Percentiles rank a stretch among this genome's conserved stretches.
Conservation (phyloP, 768 basidiomycete species). For the Lactifluus volemus region DNA sequence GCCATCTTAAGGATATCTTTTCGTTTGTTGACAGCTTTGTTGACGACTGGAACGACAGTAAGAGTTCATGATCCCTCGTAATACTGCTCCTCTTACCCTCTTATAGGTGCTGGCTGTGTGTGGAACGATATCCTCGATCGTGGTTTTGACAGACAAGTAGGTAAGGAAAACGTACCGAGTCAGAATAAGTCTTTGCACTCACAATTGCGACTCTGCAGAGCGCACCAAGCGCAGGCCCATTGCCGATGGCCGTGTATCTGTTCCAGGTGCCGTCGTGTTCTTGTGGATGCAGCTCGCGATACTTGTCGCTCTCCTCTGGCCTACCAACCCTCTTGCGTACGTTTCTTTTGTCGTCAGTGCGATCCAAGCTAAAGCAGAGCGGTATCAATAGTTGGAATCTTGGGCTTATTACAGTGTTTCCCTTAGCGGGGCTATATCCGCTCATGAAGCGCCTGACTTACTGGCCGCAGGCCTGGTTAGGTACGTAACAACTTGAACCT, state of each 20-base stretch:
- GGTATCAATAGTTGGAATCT: conserved; percentile 11
- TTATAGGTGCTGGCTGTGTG: conserved; percentile 7
- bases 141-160: conserved; percentile 16
- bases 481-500: conserved; percentile 11
- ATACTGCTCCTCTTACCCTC: neutral
- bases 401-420: conserved; percentile 21
- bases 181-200: neutral
- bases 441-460: conserved; percentile 26
- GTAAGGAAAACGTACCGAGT: neutral
- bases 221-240: conserved; percentile 21
- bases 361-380: neutral
- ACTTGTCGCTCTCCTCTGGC: conserved; percentile 9
- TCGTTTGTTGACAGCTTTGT: neutral
- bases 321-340: conserved; percentile 15
- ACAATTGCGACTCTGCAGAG: neutral
- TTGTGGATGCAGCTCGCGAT: conserved; percentile 10
- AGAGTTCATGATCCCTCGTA: neutral
- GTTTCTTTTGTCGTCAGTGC: neutral
- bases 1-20: neutral
- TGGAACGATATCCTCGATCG: conserved; percentile 15
- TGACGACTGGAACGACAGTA: neutral
- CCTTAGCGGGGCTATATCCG: conserved; percentile 23
- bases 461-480: conserved; percentile 27
- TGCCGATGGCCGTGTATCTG: conserved; percentile 16
- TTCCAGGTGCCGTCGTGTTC: conserved; percentile 17